Evolutionary conservation across 495 filamentous ascomycete genomes (phyloP).

Genomic region (Cenococcum geophilum): DNA sequence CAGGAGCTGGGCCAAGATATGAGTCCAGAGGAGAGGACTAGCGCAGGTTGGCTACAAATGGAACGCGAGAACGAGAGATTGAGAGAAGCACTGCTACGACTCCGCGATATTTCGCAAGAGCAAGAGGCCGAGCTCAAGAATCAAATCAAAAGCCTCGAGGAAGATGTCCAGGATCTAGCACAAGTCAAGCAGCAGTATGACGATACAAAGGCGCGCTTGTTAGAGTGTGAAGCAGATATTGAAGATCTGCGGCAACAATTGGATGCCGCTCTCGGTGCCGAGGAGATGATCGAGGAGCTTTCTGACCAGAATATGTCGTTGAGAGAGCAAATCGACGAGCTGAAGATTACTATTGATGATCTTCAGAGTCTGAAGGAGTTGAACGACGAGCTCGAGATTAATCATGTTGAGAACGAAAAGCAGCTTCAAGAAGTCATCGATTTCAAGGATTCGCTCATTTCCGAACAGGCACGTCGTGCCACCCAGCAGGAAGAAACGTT

Average conservation of each 20-base stretch:
- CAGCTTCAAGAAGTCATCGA: conserved; percentile 93
- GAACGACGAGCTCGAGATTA: conserved; percentile 88
- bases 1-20: conserved; percentile 73
- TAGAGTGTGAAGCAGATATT: conserved; percentile 65
- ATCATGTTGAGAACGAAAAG: conserved; percentile 85
- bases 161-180: conserved; percentile 68
- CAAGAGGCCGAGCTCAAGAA: conserved; percentile 72
- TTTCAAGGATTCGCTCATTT: conserved; percentile 67
- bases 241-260: conserved; percentile 88
- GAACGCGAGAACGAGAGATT: conserved; percentile 82
- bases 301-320: conserved; percentile 77
- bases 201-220: conserved; percentile 61
- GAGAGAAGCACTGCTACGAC: conserved; percentile 73
- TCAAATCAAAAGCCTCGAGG: conserved; percentile 71
- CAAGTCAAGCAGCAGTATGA: conserved; percentile 65
- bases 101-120: conserved; percentile 81
- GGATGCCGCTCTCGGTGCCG: conserved; percentile 76
- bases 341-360: conserved; percentile 74
- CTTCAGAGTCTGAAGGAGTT: conserved; percentile 83
- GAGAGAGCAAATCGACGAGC: conserved; percentile 74
- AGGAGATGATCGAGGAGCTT: conserved; percentile 89
- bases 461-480: conserved; percentile 63
- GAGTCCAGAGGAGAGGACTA: conserved; percentile 78
- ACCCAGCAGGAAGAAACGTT: conserved; percentile 65
- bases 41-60: conserved; percentile 84